Evolutionary conservation across 2,329 filamentous ascomycete genomes (phyloP).

Genomic region (Calonectria henricotiae): DNA sequence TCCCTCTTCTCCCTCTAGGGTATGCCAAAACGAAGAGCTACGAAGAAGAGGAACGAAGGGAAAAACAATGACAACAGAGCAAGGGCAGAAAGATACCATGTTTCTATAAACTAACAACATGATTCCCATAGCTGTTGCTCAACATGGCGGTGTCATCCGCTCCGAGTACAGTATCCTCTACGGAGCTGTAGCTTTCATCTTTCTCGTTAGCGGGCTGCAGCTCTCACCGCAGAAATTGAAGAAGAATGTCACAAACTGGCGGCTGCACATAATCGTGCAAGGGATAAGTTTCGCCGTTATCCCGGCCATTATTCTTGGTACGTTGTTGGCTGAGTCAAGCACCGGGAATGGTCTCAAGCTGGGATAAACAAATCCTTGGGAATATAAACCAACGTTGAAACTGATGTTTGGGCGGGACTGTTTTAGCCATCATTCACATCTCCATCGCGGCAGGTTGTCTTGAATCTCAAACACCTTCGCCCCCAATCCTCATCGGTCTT

Average conservation of each 20-base stretch:
- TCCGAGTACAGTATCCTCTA: conserved; percentile 77
- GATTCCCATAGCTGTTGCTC: conserved; percentile 62
- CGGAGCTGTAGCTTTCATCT: conserved; percentile 79
- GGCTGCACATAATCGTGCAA: conserved; percentile 78
- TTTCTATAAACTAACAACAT: conserved; percentile 31
- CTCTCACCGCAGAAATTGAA: conserved; percentile 75
- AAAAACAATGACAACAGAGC: neutral
- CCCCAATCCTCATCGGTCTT: conserved; percentile 78
- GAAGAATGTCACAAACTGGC: conserved; percentile 77
- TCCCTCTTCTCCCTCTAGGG: neutral
- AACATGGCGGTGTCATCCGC: conserved; percentile 66
- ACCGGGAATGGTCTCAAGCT: neutral
- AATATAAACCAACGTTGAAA: neutral
- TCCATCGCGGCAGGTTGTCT: conserved; percentile 65
- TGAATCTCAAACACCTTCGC: conserved; percentile 72
- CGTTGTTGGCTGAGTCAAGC: conserved; percentile 36
- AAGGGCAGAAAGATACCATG: neutral
- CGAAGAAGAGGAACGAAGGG: neutral
- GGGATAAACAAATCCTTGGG: neutral
- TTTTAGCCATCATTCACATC: conserved; percentile 64
- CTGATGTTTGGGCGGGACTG: no score
- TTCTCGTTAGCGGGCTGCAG: conserved; percentile 80
- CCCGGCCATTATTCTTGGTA: conserved; percentile 74
- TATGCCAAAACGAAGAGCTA: neutral
- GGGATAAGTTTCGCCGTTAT: conserved; percentile 78